Conservation (phyloP, 495 filamentous ascomycete genomes). For the Thermothielavioides terrestris region DNA sequence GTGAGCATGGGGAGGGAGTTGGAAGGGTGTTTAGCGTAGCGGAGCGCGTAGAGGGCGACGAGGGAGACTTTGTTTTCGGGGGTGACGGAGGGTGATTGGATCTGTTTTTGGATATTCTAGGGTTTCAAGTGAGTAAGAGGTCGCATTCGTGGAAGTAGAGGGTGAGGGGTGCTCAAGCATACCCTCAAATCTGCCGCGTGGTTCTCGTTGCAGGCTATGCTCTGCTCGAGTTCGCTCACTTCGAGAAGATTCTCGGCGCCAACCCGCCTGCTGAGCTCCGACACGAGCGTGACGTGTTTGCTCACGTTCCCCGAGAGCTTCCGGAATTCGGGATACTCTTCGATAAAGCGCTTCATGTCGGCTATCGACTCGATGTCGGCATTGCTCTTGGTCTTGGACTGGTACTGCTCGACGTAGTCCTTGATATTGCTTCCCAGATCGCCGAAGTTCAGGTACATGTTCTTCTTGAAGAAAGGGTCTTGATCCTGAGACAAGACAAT, state of each 20-base stretch:
- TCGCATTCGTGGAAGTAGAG: neutral
- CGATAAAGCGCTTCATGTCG: slow-evolving; percentile 99
- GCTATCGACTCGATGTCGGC: slow-evolving; percentile 92
- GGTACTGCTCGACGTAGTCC: slow-evolving; percentile 96
- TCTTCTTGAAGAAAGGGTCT: slow-evolving; percentile 99
- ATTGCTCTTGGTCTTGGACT: slow-evolving; percentile 84
- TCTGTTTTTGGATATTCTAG: slow-evolving; percentile 75
- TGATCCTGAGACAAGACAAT: slow-evolving; percentile 95
- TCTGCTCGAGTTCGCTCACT: slow-evolving; percentile 94
- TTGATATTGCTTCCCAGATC: slow-evolving; percentile 97
- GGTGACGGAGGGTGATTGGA: slow-evolving; percentile 65
- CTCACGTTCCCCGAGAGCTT: slow-evolving; percentile 95
- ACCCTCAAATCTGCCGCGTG: slow-evolving; percentile 81
- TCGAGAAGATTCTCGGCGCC: slow-evolving; percentile 78
- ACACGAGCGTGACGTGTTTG: slow-evolving; percentile 94
- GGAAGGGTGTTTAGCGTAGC: slow-evolving; percentile 77
- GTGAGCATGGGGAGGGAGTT: slow-evolving; percentile 73
- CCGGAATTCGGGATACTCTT: slow-evolving; percentile 96
- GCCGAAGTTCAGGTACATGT: slow-evolving; percentile 98
- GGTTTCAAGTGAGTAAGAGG: neutral
- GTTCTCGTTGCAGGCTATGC: slow-evolving; percentile 92
- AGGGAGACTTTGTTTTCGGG: slow-evolving; percentile 74
- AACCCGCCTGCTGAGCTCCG: slow-evolving; percentile 81
- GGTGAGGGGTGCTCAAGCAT: slow-evolving; percentile 15
- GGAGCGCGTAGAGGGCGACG: slow-evolving; percentile 84